These are phyloP conservation scores for Diplodia scrobiculata DNA, from an alignment of 2,329 filamentous ascomycete species.

Conservation along the genomic window DNA sequence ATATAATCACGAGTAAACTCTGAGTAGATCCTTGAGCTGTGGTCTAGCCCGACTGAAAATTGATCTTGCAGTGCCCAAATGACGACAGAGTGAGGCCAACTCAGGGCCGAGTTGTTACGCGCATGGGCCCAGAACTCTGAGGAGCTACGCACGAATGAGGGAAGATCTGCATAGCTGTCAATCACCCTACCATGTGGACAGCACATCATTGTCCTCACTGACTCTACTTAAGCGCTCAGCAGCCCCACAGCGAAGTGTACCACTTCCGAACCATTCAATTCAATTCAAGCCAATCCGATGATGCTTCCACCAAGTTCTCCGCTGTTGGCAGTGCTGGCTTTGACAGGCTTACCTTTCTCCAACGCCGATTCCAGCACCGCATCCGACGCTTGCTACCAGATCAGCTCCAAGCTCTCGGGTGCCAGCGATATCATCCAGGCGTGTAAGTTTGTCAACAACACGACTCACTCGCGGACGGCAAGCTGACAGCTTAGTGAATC, in stretches of 20 bases:
- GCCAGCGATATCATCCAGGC: background rate
- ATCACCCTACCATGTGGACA: background rate
- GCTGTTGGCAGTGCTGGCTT: background rate
- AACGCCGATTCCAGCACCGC: background rate
- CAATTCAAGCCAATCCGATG: background rate
- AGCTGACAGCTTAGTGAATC: background rate
- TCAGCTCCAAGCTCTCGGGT: constrained; percentile 1
- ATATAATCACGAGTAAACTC: background rate
- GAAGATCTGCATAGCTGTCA: background rate
- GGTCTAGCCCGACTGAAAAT: background rate
- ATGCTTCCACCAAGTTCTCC: background rate
- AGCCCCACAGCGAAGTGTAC: background rate
- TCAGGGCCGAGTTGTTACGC: background rate
- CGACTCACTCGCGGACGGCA: background rate
- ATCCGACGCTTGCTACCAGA: background rate
- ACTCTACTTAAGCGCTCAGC: background rate
- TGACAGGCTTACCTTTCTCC: background rate
- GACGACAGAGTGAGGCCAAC: background rate
- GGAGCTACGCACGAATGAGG: background rate
- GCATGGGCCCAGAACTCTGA: background rate
- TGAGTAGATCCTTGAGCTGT: background rate
- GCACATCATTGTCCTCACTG: background rate
- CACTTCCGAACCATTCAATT: background rate
- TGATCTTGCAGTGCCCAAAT: too few relatives aligned
- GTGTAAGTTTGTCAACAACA: background rate